A percentile compares a stretch with the other conserved stretches of the same genome.
Evolutionary conservation across 2,329 filamentous ascomycete genomes (phyloP).

Genomic region (Thielaviopsis ethacetica): DNA sequence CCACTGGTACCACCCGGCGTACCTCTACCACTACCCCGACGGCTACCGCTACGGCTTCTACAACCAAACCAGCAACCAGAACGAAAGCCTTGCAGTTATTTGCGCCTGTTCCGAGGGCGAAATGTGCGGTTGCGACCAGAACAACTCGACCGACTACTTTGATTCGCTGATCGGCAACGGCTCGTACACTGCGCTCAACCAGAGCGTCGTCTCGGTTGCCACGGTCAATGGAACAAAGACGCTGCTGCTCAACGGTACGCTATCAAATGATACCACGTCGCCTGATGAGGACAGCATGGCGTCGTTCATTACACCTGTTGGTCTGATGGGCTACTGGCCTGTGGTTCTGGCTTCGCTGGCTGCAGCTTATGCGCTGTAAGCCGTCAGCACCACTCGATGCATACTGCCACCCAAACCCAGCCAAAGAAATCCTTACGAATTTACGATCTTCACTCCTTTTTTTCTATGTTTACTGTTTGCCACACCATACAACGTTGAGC

Average conservation of each 20-base stretch:
- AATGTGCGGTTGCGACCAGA: constrained; percentile 54
- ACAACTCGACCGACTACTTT: constrained; percentile 41
- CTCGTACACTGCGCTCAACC: constrained; percentile 41
- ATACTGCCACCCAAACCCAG: neutral
- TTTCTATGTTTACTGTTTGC: neutral
- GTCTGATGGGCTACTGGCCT: constrained; percentile 34
- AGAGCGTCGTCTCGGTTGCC: constrained; percentile 43
- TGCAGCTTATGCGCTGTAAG: constrained; percentile 21
- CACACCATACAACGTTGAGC: no score
- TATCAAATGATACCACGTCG: constrained; percentile 50
- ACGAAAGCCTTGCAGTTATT: constrained; percentile 22
- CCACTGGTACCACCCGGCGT: constrained; percentile 46
- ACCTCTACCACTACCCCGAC: constrained; percentile 41
- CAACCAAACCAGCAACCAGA: constrained; percentile 30
- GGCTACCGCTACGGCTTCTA: constrained; percentile 27
- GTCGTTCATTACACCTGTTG: constrained; percentile 15
- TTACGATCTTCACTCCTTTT: neutral
- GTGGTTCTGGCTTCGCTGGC: constrained; percentile 27
- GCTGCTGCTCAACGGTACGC: constrained; percentile 59
- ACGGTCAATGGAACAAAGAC: constrained; percentile 40
- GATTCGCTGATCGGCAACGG: constrained; percentile 49
- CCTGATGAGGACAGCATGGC: constrained; percentile 25
- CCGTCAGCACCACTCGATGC: neutral
- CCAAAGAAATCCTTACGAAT: neutral
- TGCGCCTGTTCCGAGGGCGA: constrained; percentile 34